Evolutionary conservation across 108 stramenopile genomes (phyloP), one percentile per base, ranked within the genome.

Genomic region (Skeletonema potamos): DNA sequence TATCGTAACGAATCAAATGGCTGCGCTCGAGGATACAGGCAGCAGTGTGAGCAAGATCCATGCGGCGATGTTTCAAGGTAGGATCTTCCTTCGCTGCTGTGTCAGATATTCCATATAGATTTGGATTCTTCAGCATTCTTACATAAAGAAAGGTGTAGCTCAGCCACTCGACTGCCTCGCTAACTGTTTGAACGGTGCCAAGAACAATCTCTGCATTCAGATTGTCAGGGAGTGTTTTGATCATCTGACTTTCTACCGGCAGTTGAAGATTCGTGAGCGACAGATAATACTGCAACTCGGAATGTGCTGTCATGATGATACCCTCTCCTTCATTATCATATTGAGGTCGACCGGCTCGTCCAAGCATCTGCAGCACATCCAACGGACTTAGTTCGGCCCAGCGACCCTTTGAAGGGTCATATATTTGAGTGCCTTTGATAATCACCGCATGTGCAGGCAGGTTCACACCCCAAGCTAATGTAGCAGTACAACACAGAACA

Each of bases 381-480:
- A 98, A 89, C 13, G 97, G 98, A 73, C 92, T 94, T 2, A 99
- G 85, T 86, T 99, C 99, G n/a, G 92, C 92, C 99, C 99, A 99
- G 1, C 91, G 76, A 4, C 99, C 99, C 78, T 97, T 93, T 6
- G 86, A 87, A 1, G 99, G 99, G 64, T 97, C 93, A 82, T 99
- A 99, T 63, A 99, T 96, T 76, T 99, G 98, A 22, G 99, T 99
- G n/a, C 99, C 99, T 71, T 97, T 98, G 79, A 99, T 98, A 65
- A 99, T 98, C 27, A 99, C 99, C 10, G 98, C 97, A 83, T 98
- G 98, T 3, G 97, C 98, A 22, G 99, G 99, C 12, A 99, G 84
- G 75, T 99, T 99, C 15, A 99, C 99, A 37, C 99, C 99, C 99
- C 99, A 99, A 1, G 99, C 99, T 30, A 99, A 83, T 17, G 99